phyloP scores from a whole-genome alignment of 805 yeast species.

The Starmerella bombicola region DNA sequence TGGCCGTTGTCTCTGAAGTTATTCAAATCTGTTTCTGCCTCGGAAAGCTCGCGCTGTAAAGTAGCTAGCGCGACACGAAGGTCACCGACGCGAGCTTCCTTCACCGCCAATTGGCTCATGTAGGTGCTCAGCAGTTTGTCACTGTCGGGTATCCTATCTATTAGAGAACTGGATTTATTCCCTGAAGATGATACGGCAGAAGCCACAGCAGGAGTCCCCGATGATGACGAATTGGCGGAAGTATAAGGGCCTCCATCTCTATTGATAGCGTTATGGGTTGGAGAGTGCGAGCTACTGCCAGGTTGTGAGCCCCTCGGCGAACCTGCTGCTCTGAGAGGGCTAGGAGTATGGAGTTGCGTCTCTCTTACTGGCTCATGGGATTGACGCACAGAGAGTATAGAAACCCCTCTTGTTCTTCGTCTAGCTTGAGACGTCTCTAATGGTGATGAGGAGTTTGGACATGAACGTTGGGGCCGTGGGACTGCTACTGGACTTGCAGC shows the following conservation, averaged over 20 bases:
- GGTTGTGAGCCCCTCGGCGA: no score
- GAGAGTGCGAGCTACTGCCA: no score
- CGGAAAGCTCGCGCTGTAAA: conserved; percentile 26
- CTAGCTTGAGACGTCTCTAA: no score
- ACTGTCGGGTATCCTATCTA: neutral
- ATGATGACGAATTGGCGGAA: no score
- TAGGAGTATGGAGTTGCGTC: conserved; percentile 10
- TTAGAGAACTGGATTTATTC: no score
- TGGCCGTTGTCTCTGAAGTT: conserved; percentile 20
- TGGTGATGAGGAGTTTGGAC: no score
- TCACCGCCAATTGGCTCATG: conserved; percentile 27
- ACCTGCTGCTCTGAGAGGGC: conserved; percentile 4
- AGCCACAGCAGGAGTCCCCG: no score
- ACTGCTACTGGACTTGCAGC: no score
- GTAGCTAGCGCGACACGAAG: conserved; percentile 25
- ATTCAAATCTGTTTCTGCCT: conserved; percentile 30
- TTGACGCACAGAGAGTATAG: conserved; percentile 12
- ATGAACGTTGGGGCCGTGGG: no score
- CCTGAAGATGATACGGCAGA: no score
- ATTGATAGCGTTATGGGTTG: no score
- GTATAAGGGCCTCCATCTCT: no score
- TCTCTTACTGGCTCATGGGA: neutral
- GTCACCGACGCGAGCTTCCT: conserved; percentile 31
- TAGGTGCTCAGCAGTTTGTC: conserved; percentile 4
- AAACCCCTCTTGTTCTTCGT: conserved; percentile 11